Base-by-base conservation (phyloP, 306 rosid species). In the Acacia crassicarpa region DNA sequence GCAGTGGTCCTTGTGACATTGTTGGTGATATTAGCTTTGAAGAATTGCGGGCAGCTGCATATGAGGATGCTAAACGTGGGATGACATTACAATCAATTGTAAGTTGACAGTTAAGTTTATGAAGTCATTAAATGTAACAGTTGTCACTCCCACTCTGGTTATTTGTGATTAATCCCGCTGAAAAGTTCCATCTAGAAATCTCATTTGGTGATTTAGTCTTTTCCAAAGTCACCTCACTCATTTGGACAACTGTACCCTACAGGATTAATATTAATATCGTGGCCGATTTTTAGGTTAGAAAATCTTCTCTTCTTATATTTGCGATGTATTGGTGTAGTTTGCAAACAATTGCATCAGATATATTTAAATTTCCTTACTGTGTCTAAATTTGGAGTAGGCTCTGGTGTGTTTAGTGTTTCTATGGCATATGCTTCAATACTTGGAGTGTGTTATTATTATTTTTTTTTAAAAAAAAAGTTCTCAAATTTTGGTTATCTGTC, bases 21-120 rank as follows among this genome's bases (percentile, higher is more conserved):
- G 80, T 84, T 81, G 99, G 97, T 66, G 99, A 95, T 86, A 81
- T 91, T 78, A 95, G 99, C 88, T 92, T 81, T 40, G 97, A 95
- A 91, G 98, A 95, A 89, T 77, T 95, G 87, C 82, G 99, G 73
- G 88, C 90, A 51, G 86, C 88, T 30, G 99, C 99, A 62, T 95
- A 95, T 35, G 96, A 92, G 83, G 98, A 95, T 83, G 93, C 95
- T 41, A 92, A 85, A 78, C 85, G 58, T 3, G 98, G 99, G 73
- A 71, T 89, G 90, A 82, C 73, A 77, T 86, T 91, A 72, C 94
- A 86, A 76, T 86, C 90, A 67, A 71, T 75, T 63, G 59, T 32
- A 74, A 81, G n/a, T 20, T 78, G 66, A 20, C 62, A 43, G 51
- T 78, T 67, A 58, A 38, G 19, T 79, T 74, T 76, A 72, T 51